These are phyloP conservation scores for Xerocomellus amylosporus DNA, from an alignment of 768 basidiomycete species.

Conservation along the genomic window DNA sequence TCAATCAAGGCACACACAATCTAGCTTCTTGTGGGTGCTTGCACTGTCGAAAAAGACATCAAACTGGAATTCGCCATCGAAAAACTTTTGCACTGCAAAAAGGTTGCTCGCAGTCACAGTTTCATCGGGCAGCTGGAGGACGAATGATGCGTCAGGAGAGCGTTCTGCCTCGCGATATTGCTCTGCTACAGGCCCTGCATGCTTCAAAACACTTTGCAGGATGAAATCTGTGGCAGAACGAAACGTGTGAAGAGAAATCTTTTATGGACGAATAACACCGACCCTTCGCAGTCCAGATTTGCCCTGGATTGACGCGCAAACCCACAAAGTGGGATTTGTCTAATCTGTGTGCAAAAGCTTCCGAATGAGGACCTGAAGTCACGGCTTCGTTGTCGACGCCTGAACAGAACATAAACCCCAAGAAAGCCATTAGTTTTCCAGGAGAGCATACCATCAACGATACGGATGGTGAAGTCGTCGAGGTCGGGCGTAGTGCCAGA, in stretches of 20 bases:
- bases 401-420: conserved; percentile 28
- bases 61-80: conserved; percentile 83
- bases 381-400: conserved; percentile 58
- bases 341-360: conserved; percentile 55
- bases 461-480: conserved; percentile 76
- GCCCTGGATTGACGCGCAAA: conserved; percentile 53
- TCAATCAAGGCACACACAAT: conserved; percentile 45
- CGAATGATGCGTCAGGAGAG: conserved; percentile 76
- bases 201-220: conserved; percentile 54
- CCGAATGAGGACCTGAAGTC: conserved; percentile 52
- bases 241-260: neutral
- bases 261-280: conserved; percentile 3
- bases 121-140: conserved; percentile 76
- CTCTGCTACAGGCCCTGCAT: conserved; percentile 52
- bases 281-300: conserved; percentile 89
- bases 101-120: conserved; percentile 71
- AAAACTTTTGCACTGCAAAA: conserved; percentile 83
- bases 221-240: conserved; percentile 51
- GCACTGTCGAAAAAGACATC: conserved; percentile 86
- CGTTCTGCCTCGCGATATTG: conserved; percentile 48
- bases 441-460: conserved; percentile 63
- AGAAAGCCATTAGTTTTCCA: neutral
- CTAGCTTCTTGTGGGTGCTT: conserved; percentile 61
- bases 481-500: conserved; percentile 74
- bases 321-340: conserved; percentile 75